Percentiles rank a stretch among this genome's conserved stretches.
Evolutionary conservation across 1,284 basidiomycete species (phyloP).

Genomic region (Heliocybe sulcata): DNA sequence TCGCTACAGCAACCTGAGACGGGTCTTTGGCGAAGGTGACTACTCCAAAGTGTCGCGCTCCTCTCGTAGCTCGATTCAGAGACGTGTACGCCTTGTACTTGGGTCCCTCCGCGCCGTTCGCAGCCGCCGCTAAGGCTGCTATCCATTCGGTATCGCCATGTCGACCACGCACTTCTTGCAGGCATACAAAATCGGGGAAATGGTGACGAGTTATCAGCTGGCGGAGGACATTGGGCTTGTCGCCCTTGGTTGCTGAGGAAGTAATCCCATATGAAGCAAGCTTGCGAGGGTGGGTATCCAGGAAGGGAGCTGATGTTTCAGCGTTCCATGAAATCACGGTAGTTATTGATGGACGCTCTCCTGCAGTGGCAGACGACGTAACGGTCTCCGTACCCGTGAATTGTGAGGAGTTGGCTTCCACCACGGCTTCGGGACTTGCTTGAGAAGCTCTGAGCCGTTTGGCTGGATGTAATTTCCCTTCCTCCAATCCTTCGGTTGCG

Average conservation of each 20-base stretch:
- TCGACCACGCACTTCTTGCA: slow-evolving; percentile 20
- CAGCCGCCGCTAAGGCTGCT: slow-evolving; percentile 13
- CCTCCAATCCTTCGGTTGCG: not conserved
- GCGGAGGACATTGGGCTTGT: slow-evolving; percentile 13
- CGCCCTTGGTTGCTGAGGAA: slow-evolving; percentile 3
- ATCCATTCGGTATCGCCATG: slow-evolving; percentile 19
- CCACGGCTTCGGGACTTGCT: not conserved
- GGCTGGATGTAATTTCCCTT: not conserved
- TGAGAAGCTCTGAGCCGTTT: not conserved
- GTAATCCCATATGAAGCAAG: slow-evolving; percentile 9
- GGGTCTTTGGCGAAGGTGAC: slow-evolving; percentile 14
- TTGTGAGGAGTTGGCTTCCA: not conserved
- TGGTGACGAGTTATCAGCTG: slow-evolving; percentile 14
- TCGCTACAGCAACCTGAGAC: slow-evolving; percentile 9
- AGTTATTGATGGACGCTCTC: slow-evolving; percentile 2
- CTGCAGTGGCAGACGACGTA: not conserved
- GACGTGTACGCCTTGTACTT: slow-evolving; percentile 16
- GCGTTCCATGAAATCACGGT: slow-evolving; percentile 18
- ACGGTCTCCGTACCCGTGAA: no score
- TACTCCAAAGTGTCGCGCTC: slow-evolving; percentile 18
- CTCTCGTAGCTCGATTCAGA: slow-evolving; percentile 15
- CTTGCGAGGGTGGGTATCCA: slow-evolving; percentile 13
- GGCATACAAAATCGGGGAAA: slow-evolving; percentile 18
- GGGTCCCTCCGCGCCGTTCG: slow-evolving; percentile 10
- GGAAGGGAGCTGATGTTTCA: slow-evolving; percentile 18